These are phyloP conservation scores for Trypanosomatidae sp. DNA, from an alignment of 208 protist species.

Conservation along the genomic window DNA sequence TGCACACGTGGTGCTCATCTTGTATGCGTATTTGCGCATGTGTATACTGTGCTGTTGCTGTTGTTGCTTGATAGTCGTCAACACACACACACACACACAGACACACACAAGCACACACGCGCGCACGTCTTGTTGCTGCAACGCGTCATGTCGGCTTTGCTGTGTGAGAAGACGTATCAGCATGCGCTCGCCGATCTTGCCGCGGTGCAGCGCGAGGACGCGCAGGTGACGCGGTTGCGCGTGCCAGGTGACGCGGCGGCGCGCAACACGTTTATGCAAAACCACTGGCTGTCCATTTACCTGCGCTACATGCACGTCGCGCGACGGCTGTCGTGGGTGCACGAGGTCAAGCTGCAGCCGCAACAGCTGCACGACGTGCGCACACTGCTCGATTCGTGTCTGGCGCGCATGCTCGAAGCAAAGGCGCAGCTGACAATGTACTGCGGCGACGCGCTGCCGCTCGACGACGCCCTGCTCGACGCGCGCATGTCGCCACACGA, in stretches of 20 bases:
- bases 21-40: too few relatives aligned
- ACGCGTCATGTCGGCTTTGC: slow-evolving; percentile 61
- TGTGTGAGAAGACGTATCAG: slow-evolving; percentile 66
- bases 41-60: not conserved
- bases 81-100: not conserved
- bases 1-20: too few relatives aligned
- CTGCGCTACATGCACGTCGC: slow-evolving; percentile 84
- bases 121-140: not conserved
- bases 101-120: not conserved
- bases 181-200: slow-evolving; percentile 57
- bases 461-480: slow-evolving; percentile 88
- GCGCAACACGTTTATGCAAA: slow-evolving; percentile 42
- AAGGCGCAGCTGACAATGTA: slow-evolving; percentile 56
- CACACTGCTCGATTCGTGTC: slow-evolving; percentile 77
- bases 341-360: slow-evolving; percentile 89
- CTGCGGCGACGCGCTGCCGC: slow-evolving; percentile 69
- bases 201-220: slow-evolving; percentile 54
- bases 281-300: slow-evolving; percentile 83
- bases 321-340: slow-evolving; percentile 55
- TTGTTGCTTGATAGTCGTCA: not conserved
- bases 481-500: slow-evolving; percentile 82
- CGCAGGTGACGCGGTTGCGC: slow-evolving; percentile 16
- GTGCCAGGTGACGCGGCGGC: slow-evolving; percentile 21
- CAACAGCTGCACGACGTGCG: slow-evolving; percentile 89
- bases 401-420: slow-evolving; percentile 91